Evolutionary conservation across 345 rosid genomes (phyloP).

Genomic region (Adansonia digitata): DNA sequence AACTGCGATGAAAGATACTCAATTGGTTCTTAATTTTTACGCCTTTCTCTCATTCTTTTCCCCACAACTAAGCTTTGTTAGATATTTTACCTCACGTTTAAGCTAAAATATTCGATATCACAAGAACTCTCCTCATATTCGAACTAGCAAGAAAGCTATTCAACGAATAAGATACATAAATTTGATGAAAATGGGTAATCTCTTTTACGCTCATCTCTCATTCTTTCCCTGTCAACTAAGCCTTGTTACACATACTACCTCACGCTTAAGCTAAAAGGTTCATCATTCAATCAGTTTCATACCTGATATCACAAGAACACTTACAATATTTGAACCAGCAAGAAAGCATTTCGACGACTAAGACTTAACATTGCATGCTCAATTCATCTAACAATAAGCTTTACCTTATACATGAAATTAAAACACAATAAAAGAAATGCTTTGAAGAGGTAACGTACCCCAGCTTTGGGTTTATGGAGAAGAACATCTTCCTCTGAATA

Average conservation of each 20-base stretch:
- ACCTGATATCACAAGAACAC: background rate
- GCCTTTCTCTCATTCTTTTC: background rate
- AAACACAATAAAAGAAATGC: constrained; percentile 4
- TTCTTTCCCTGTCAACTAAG: constrained; percentile 3
- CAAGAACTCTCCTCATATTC: background rate
- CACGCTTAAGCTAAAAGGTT: background rate
- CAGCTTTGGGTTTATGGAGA: constrained; percentile 95
- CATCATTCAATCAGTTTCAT: background rate
- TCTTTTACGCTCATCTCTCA: background rate
- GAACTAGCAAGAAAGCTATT: background rate
- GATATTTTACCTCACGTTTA: background rate
- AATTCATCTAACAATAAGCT: background rate
- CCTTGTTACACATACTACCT: background rate
- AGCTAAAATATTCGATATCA: background rate
- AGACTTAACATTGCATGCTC: background rate
- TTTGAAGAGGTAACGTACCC: constrained; percentile 42
- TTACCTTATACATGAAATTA: background rate
- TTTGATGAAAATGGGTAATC: background rate
- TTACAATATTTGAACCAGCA: no score
- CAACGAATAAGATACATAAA: background rate
- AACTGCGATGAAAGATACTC: background rate
- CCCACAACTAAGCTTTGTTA: background rate
- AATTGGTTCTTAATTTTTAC: background rate
- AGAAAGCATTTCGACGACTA: background rate
- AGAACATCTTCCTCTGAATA: constrained; percentile 72